A percentile compares a stretch with the other conserved stretches of the same genome.
These are phyloP conservation scores for Solanum commersonii DNA, from an alignment of 257 asterid genomes.

Conservation along the genomic window DNA sequence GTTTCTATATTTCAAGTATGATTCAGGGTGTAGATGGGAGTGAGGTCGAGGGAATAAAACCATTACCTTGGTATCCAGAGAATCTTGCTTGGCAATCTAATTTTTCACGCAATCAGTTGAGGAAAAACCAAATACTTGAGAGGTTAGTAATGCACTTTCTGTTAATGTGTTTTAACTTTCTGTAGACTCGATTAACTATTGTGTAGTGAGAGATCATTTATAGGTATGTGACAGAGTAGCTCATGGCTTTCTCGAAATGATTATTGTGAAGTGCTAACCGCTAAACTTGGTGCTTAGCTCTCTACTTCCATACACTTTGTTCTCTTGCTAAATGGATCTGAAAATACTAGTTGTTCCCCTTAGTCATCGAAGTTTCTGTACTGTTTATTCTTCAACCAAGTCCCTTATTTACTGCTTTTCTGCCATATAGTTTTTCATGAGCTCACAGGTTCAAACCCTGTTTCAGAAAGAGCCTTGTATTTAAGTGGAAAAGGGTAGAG, in stretches of 20 bases:
- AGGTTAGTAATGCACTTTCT: constrained; percentile 37
- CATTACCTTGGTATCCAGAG: constrained; percentile 92
- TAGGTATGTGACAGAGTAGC: neutral
- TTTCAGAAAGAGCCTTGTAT: neutral
- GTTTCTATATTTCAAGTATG: neutral
- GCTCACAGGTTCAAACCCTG: neutral
- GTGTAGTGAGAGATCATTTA: neutral
- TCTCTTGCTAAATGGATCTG: neutral
- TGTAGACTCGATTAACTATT: neutral
- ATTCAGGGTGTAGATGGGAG: constrained; percentile 59
- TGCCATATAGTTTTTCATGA: neutral
- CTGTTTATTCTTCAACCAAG: neutral
- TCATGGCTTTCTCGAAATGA: neutral
- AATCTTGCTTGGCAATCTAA: constrained; percentile 98
- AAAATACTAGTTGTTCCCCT: neutral
- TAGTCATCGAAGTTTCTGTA: neutral
- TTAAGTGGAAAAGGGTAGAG: neutral
- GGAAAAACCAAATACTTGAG: constrained; percentile 84
- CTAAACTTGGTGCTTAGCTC: neutral
- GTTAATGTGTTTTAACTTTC: neutral
- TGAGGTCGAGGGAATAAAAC: constrained; percentile 68
- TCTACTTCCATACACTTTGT: neutral
- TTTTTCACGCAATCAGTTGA: constrained; percentile 82
- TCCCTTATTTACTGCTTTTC: neutral
- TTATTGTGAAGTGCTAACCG: neutral